Conservation (phyloP, 176 grass and related monocot species). For the Hordeum vulgare region DNA sequence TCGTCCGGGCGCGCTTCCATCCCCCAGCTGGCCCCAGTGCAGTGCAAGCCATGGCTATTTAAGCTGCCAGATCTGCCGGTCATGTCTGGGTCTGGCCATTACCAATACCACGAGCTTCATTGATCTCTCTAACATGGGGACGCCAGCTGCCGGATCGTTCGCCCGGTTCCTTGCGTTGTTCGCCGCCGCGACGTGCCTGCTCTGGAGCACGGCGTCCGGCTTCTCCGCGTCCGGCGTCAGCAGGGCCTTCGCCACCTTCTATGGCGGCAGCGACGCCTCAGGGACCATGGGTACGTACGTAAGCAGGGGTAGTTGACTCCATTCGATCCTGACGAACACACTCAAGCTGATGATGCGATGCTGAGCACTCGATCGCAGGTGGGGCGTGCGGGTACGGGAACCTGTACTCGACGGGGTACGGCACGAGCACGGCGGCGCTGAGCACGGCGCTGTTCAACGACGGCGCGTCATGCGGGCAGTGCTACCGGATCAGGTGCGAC, state of each 20-base stretch:
- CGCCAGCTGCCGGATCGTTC: neutral
- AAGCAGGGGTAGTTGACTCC: neutral
- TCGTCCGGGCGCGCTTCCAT: neutral
- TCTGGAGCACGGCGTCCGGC: neutral
- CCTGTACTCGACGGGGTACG: constrained; percentile 58
- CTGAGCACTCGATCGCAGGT: constrained; percentile 27
- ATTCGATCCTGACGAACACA: neutral
- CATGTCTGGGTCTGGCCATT: neutral
- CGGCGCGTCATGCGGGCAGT: constrained; percentile 51
- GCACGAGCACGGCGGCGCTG: constrained; percentile 48
- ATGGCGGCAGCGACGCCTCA: constrained; percentile 63
- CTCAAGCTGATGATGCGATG: neutral
- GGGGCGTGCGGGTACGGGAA: constrained; percentile 85
- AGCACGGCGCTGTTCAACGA: constrained; percentile 33
- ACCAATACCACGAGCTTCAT: neutral
- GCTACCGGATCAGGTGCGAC: constrained; percentile 65
- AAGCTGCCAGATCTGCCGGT: neutral
- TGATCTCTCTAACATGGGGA: neutral
- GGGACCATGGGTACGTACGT: constrained; percentile 70
- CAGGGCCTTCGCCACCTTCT: constrained; percentile 73
- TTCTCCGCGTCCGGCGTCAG: constrained; percentile 28
- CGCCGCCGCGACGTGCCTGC: constrained; percentile 2
- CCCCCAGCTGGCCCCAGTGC: no score
- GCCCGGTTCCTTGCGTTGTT: neutral
- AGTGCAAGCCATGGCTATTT: neutral